These are phyloP conservation scores for Microbotryomycetes sp. DNA, from an alignment of 1,284 basidiomycete genomes.

Conservation along the genomic window DNA sequence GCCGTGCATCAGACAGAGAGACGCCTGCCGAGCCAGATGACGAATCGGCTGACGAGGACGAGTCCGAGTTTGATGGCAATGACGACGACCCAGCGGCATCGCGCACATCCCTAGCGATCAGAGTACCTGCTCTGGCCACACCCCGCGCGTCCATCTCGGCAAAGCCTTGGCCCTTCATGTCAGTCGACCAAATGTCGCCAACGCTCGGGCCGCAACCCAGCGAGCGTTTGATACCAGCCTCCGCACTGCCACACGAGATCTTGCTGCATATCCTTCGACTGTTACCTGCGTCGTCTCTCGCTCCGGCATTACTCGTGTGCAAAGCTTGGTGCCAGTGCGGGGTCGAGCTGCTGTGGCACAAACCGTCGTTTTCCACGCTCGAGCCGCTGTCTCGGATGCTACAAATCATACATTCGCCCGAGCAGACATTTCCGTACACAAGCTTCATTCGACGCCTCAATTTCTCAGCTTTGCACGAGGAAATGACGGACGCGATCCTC, in stretches of 20 bases:
- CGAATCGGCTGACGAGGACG: constrained; percentile 17
- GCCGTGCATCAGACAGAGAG: constrained; percentile 35
- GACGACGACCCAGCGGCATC: constrained; percentile 9
- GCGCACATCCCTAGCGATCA: constrained; percentile 4
- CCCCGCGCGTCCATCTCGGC: constrained; percentile 28
- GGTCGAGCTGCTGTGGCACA: constrained; percentile 92
- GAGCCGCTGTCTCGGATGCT: constrained; percentile 72
- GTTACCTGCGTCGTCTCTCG: constrained; percentile 61
- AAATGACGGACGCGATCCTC: constrained; percentile 73
- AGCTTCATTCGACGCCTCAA: constrained; percentile 85
- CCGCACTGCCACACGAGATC: constrained; percentile 71
- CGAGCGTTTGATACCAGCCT: constrained; percentile 31
- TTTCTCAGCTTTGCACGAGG: constrained; percentile 63
- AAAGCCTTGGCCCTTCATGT: neutral
- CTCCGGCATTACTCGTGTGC: constrained; percentile 70
- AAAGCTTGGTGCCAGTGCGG: constrained; percentile 92
- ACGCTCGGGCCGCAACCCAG: neutral
- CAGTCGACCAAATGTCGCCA: neutral
- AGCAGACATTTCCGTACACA: constrained; percentile 79
- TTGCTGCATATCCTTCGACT: constrained; percentile 88
- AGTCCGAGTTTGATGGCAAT: constrained; percentile 16
- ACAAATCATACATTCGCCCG: constrained; percentile 49
- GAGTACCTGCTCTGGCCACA: constrained; percentile 31
- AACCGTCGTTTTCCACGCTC: constrained; percentile 66
- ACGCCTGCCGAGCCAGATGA: constrained; percentile 25